These are phyloP conservation scores for Pholiota conissans DNA, from an alignment of 768 basidiomycete genomes.

Conservation along the genomic window DNA sequence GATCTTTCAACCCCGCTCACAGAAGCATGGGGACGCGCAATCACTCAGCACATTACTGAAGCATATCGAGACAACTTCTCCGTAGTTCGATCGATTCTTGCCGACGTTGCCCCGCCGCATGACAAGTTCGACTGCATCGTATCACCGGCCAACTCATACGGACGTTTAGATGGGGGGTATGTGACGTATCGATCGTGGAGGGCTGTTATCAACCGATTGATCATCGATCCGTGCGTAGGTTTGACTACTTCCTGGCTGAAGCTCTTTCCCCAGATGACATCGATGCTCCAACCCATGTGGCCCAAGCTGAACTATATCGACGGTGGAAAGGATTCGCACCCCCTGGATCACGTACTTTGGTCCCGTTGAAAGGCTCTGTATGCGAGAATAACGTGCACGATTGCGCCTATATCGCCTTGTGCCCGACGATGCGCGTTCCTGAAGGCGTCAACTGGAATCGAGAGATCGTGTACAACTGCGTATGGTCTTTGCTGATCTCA, in stretches of 20 bases:
- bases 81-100: conserved; percentile 5
- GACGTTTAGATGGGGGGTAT: conserved; percentile 18
- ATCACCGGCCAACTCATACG: conserved; percentile 24
- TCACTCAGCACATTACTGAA: neutral
- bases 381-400: conserved; percentile 17
- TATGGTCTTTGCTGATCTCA: conserved; percentile 25
- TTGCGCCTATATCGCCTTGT: conserved; percentile 22
- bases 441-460: conserved; percentile 23
- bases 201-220: neutral
- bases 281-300: conserved; percentile 12
- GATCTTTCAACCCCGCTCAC: conserved; percentile 14
- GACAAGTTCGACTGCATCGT: conserved; percentile 22
- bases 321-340: conserved; percentile 26
- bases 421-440: conserved; percentile 29
- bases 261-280: conserved; percentile 10
- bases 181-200: too few relatives aligned
- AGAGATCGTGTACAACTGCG: conserved; percentile 26
- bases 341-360: conserved; percentile 27
- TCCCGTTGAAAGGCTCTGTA: conserved; percentile 17
- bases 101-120: conserved; percentile 2
- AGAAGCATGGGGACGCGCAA: neutral
- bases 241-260: conserved; percentile 17
- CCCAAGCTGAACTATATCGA: conserved; percentile 19
- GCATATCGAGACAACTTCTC: conserved; percentile 8
- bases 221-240: conserved; percentile 7